Percentiles rank a stretch among this genome's conserved stretches.
phyloP scores from a whole-genome alignment of 805 yeast genomes.

The Yarrowia sp. region DNA sequence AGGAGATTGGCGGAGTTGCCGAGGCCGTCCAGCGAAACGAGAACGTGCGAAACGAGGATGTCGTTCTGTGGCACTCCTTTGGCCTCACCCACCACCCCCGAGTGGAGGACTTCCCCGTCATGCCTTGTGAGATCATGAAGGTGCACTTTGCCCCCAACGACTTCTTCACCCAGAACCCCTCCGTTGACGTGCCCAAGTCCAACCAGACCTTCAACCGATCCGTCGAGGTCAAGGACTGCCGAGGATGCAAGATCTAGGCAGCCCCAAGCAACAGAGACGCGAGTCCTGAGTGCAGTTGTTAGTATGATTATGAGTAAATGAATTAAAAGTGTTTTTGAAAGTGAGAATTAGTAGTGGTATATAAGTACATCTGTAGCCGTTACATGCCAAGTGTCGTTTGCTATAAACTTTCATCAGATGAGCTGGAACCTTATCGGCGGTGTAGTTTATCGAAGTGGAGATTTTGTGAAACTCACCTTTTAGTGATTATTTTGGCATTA shows the following conservation, averaged over 20 bases:
- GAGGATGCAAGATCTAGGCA: constrained; percentile 32
- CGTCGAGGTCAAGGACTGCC: constrained; percentile 36
- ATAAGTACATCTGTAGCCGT: too few relatives aligned
- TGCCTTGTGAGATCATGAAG: constrained; percentile 79
- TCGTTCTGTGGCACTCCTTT: constrained; percentile 78
- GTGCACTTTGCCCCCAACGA: constrained; percentile 67
- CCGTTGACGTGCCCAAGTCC: constrained; percentile 72
- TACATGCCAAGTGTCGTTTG: too few relatives aligned
- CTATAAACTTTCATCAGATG: too few relatives aligned
- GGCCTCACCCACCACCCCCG: constrained; percentile 81
- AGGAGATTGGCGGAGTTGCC: constrained; percentile 64
- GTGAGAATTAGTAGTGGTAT: too few relatives aligned
- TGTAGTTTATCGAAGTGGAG: too few relatives aligned
- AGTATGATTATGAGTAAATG: too few relatives aligned
- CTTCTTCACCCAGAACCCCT: constrained; percentile 76
- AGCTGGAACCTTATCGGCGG: too few relatives aligned
- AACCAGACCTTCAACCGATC: constrained; percentile 67
- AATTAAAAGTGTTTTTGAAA: too few relatives aligned
- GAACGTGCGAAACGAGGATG: constrained; percentile 67
- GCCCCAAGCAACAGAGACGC: too few relatives aligned
- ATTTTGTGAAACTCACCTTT: too few relatives aligned
- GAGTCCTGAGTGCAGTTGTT: too few relatives aligned
- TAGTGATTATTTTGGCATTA: too few relatives aligned
- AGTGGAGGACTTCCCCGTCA: constrained; percentile 84
- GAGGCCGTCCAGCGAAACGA: constrained; percentile 67